Percentiles rank a stretch among this genome's conserved stretches.
These are phyloP conservation scores for Leptographium lundbergii DNA, from an alignment of 2,329 filamentous ascomycete genomes.

Conservation along the genomic window DNA sequence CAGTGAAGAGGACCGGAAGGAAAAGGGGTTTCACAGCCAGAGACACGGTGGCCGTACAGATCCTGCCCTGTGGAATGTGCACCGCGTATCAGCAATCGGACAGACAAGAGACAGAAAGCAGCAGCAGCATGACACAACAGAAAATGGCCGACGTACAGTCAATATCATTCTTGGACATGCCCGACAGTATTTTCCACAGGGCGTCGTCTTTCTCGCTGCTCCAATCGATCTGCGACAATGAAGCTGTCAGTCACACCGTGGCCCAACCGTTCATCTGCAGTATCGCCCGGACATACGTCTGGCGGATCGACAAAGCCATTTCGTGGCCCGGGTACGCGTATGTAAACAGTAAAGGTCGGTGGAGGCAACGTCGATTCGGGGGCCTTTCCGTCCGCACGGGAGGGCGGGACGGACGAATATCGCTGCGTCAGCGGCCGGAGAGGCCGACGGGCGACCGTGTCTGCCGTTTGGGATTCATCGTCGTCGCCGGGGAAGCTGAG, in stretches of 20 bases:
- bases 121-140: too few species aligned
- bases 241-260: background rate
- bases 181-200: conserved; percentile 82
- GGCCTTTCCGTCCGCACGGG: background rate
- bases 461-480: too few species aligned
- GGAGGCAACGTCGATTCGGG: conserved; percentile 13
- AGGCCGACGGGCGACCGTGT: background rate
- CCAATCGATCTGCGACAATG: conserved; percentile 61
- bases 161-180: conserved; percentile 68
- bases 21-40: background rate
- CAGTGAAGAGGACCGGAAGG: background rate
- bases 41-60: conserved; percentile 34
- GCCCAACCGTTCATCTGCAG: background rate
- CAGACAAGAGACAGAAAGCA: background rate
- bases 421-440: background rate
- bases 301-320: conserved; percentile 85
- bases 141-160: conserved; percentile 50
- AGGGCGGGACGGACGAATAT: background rate
- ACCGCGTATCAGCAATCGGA: background rate
- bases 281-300: conserved; percentile 41
- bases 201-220: conserved; percentile 73
- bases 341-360: conserved; percentile 60
- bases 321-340: conserved; percentile 79
- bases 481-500: conserved; percentile 10
- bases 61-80: conserved; percentile 51